Base-by-base conservation (phyloP, 805 yeast species). In the Wickerhamiella cacticola region DNA sequence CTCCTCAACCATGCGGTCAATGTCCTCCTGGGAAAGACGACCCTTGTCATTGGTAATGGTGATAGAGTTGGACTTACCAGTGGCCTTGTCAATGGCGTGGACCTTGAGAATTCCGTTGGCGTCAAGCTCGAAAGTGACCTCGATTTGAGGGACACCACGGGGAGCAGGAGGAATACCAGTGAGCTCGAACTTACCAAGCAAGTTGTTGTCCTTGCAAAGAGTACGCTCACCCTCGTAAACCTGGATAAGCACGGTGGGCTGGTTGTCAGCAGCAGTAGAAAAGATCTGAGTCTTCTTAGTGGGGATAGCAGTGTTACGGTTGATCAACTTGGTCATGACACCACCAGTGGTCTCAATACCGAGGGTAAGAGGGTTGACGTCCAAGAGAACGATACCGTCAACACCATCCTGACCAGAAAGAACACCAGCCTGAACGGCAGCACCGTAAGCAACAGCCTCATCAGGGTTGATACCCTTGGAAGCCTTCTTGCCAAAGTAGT, bases 381-480 rank as follows among this genome's bases (percentile, higher is more conserved):
- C 96, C 62, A 88, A 76, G 63, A 87, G 73, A 55, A 89, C 89
- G 59, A 82, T 80, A 64, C 82, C 92, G 61, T 82, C 94, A 54
- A 80, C 92, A 67, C 94, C 92, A 61, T 82, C 87, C 70, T 88
- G 96, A 68, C 97, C 97, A 49, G 94, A 79, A 56, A 89, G 73
- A 59, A 89, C 94, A 74, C 97, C 97, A 50, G 95, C 97, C 74
- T 89, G 98, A 55, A 89, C 96, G 55, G 98, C 96, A 53, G 97
- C 97, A 78, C 98, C 98, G 62, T 80, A 89, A 39, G 97, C 98
- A 63, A 89, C 97, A 66, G 98, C 98, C 75, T 89, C 98, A 72
- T 89, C 98, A 55, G 98, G 97, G 75, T 89, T 89, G 63, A 89
- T 89, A 62, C 95, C 89, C 78, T 88, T 89, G 58, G 95, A 85